phyloP scores from a whole-genome alignment of 371 early-diverging fungal species.

The Paraphysoderma sedebokerense region DNA sequence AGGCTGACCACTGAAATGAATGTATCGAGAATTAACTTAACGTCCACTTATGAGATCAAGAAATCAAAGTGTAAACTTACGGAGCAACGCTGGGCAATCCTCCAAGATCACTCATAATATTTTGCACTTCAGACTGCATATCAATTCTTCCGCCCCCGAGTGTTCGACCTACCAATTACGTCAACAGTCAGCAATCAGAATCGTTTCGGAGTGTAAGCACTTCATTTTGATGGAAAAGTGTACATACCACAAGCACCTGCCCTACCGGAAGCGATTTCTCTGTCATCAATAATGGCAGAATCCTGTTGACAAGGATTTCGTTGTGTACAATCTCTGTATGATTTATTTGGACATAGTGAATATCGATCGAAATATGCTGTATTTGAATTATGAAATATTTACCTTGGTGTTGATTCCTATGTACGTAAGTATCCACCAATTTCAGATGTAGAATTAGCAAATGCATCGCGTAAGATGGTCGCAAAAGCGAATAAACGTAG shows the following conservation, averaged over 20 bases:
- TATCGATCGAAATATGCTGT: too few species aligned
- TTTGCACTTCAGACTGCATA: not conserved
- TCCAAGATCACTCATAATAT: not conserved
- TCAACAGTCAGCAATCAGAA: too few species aligned
- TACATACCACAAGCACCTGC: not conserved
- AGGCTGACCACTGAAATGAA: not conserved
- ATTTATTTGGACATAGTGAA: too few species aligned
- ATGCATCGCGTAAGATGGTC: not conserved
- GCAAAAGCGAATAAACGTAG: not conserved
- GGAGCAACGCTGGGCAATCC: not conserved
- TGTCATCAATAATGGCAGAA: not conserved
- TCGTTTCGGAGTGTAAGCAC: too few species aligned
- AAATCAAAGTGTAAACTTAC: too few species aligned
- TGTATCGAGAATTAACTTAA: too few species aligned
- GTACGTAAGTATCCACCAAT: not conserved
- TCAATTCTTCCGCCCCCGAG: not conserved
- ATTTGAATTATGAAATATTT: too few species aligned
- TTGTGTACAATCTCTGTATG: not conserved
- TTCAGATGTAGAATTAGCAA: not conserved
- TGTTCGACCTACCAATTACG: too few species aligned
- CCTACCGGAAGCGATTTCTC: not conserved
- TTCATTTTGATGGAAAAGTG: too few species aligned
- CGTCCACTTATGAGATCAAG: too few species aligned
- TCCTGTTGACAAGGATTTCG: not conserved
- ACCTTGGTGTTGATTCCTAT: not conserved